A percentile compares a stretch with the other conserved stretches of the same genome.
phyloP scores from a whole-genome alignment of 441 rosid species.

The Jatropha podagrica region DNA sequence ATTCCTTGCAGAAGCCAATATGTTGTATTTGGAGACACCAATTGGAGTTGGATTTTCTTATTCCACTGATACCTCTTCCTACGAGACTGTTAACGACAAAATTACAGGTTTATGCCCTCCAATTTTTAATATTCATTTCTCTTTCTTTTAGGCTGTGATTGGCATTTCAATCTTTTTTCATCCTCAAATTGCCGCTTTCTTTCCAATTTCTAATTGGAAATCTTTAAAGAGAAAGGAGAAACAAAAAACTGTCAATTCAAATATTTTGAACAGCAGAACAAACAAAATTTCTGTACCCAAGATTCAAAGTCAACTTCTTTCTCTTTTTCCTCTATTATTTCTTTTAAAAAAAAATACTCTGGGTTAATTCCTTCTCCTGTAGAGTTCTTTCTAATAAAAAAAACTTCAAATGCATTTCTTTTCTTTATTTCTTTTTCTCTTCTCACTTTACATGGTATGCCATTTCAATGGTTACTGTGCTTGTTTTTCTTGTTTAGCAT shows the following conservation, averaged over 20 bases:
- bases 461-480: slow-evolving; percentile 33
- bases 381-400: slow-evolving; percentile 8
- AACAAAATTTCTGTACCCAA: slow-evolving; percentile 34
- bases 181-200: slow-evolving; percentile 5
- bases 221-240: slow-evolving; percentile 14
- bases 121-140: not conserved
- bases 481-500: slow-evolving; percentile 32
- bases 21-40: slow-evolving; percentile 93
- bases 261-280: slow-evolving; percentile 18
- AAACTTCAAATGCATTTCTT: slow-evolving; percentile 21
- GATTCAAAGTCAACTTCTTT: slow-evolving; percentile 44
- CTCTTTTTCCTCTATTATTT: slow-evolving; percentile 9
- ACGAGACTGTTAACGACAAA: slow-evolving; percentile 69
- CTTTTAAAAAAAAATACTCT: not conserved
- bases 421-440: slow-evolving; percentile 2
- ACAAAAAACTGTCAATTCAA: not conserved
- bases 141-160: not conserved
- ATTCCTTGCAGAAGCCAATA: slow-evolving; percentile 77
- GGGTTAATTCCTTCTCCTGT: not conserved
- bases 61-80: slow-evolving; percentile 62
- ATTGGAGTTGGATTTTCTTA: slow-evolving; percentile 98
- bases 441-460: slow-evolving; percentile 36
- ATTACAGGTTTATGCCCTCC: slow-evolving; percentile 56
- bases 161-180: not conserved
- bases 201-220: slow-evolving; percentile 2